Percentiles rank a stretch among this genome's conserved stretches.
Conservation (phyloP, 2,329 filamentous ascomycete species). For the Fusarium stilboides region DNA sequence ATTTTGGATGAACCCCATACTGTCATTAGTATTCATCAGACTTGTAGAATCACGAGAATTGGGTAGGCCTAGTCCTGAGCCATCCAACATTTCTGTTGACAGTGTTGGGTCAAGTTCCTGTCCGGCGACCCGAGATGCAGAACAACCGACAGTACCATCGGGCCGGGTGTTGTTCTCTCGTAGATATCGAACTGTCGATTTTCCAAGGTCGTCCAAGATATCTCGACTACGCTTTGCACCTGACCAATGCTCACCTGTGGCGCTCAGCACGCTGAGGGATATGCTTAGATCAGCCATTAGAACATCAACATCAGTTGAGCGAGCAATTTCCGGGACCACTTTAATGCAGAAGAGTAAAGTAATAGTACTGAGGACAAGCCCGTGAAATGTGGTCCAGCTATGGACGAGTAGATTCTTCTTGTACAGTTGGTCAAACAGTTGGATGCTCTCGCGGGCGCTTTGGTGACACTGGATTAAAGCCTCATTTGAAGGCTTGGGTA, state of each 20-base stretch:
- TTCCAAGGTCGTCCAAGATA: slow-evolving; percentile 59
- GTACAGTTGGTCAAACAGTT: slow-evolving; percentile 61
- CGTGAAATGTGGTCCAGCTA: slow-evolving; percentile 65
- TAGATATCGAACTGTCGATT: slow-evolving; percentile 52
- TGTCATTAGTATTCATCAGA: not conserved
- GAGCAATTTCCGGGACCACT: slow-evolving; percentile 59
- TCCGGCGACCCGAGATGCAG: not conserved
- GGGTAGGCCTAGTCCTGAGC: slow-evolving; percentile 4
- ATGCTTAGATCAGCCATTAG: slow-evolving; percentile 60
- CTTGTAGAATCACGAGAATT: slow-evolving; percentile 1
- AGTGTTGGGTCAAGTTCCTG: not conserved
- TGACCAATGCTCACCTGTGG: slow-evolving; percentile 67
- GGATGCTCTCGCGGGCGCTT: slow-evolving; percentile 60
- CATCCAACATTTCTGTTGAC: slow-evolving; percentile 13
- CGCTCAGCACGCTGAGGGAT: slow-evolving; percentile 64
- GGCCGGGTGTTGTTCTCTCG: slow-evolving; percentile 13
- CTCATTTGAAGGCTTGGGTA: slow-evolving; percentile 62
- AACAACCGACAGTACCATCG: not conserved
- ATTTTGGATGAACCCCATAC: slow-evolving; percentile 33
- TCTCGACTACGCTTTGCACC: slow-evolving; percentile 64
- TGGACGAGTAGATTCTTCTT: slow-evolving; percentile 61
- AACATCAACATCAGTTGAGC: slow-evolving; percentile 55
- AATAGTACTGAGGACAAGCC: slow-evolving; percentile 63
- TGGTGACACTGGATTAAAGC: slow-evolving; percentile 60
- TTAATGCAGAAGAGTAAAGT: slow-evolving; percentile 68